Evolutionary conservation across 2,329 filamentous ascomycete genomes (phyloP), one percentile per base, ranked within the genome.

Genomic region (Curvularia eragrostidis): DNA sequence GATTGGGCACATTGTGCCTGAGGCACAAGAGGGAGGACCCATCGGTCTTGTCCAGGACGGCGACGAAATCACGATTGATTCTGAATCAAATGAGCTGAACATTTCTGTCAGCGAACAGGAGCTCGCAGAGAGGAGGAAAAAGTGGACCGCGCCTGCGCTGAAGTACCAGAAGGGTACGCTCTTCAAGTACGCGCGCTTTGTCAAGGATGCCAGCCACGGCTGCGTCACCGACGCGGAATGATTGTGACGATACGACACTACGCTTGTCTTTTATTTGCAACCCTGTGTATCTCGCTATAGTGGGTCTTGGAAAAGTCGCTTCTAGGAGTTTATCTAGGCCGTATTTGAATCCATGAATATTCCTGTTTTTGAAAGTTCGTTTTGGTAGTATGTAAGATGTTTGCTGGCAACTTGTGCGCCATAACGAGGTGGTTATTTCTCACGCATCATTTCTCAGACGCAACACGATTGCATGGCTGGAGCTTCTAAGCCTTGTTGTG

Each of bases 1-100:
- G 66, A 94, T 95, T 69, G 91, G 91, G 1, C 91, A 95, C 78
- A 90, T 96, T 61, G 91, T 93, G 39, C 92, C 92, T 24, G 92
- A 96, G 79, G 92, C 92, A 8, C 89, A 91, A 73, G 90, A 91
- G 64, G 92, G 92, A 48, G 92, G 92, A 0, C 92, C 92, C 2
- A 95, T 96, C 61, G 92, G 86, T 13, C 83, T 96, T 10, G 89
- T 95, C n/a, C 77, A 85, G 67, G 89, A 96, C 66, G 92, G 92
- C 24, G 92, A 96, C 74, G 83, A 83, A 56, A 89, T 96, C 65
- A 86, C 88, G 48, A 96, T 96, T 59, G 91, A 96, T 70, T 90
- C 92, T 0, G 89, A 93, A 76, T 86, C 87, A 73, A 85, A 85
- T 43, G 83, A 82, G 49, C 85, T 83, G 76, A 92, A 85, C 65